Evolutionary conservation across 805 yeast genomes (phyloP).

Genomic region (Yarrowia sp.): DNA sequence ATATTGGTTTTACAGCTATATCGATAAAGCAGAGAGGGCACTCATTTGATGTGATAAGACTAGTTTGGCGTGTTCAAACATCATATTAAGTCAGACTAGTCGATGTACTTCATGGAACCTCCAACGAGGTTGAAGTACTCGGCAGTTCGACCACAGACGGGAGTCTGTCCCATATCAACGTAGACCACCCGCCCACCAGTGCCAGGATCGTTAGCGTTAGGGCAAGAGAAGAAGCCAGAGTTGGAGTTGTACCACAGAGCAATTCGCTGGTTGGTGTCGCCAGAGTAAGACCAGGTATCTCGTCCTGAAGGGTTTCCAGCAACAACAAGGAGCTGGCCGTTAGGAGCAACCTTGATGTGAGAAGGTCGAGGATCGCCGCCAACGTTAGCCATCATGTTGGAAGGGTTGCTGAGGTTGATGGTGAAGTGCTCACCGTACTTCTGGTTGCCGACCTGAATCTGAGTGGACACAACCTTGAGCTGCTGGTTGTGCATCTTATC

Average conservation of each 20-base stretch:
- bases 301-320: not conserved
- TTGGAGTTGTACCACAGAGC: conserved; percentile 12
- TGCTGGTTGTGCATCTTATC: conserved; percentile 1
- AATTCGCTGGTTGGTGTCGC: conserved; percentile 5
- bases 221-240: conserved; percentile 14
- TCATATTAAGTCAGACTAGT: not conserved
- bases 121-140: conserved; percentile 12
- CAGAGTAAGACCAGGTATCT: conserved; percentile 18
- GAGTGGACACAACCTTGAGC: conserved; percentile 14
- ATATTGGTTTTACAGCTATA: not conserved
- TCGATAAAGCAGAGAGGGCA: not conserved
- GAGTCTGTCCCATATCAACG: conserved; percentile 10
- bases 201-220: conserved; percentile 7
- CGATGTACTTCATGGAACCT: not conserved
- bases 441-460: conserved; percentile 21
- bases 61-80: not conserved
- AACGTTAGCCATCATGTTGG: conserved; percentile 20
- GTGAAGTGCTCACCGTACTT: conserved; percentile 14
- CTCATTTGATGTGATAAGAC: not conserved
- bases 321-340: conserved; percentile 5
- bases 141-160: conserved; percentile 19
- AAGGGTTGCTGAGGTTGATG: conserved; percentile 14
- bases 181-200: conserved; percentile 2
- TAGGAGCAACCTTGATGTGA: conserved; percentile 5
- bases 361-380: conserved; percentile 14